These are phyloP conservation scores for Dissophora ornata DNA, from an alignment of 192 early-diverging fungal genomes.

Conservation along the genomic window DNA sequence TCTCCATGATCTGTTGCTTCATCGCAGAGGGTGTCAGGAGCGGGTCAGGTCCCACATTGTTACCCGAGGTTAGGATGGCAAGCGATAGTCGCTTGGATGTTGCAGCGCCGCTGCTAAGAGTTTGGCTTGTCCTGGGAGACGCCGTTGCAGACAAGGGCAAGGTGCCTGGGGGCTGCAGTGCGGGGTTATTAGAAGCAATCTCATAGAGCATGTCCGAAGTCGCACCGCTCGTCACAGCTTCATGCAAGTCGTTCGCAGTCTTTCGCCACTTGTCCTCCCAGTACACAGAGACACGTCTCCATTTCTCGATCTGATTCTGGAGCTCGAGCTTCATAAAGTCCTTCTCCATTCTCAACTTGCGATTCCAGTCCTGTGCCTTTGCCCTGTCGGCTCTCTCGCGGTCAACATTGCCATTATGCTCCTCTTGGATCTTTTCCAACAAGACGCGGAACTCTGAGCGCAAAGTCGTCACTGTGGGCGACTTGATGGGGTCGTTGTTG, in stretches of 20 bases:
- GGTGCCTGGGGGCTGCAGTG: neutral
- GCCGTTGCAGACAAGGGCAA: neutral
- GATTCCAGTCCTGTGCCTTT: conserved; percentile 48
- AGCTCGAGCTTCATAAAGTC: conserved; percentile 52
- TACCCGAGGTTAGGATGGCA: conserved; percentile 21
- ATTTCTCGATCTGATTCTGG: conserved; percentile 53
- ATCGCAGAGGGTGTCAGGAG: conserved; percentile 41
- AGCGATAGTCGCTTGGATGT: conserved; percentile 27
- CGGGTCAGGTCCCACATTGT: neutral
- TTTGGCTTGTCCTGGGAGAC: conserved; percentile 30
- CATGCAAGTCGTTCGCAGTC: conserved; percentile 41
- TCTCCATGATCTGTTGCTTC: conserved; percentile 49
- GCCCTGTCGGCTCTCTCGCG: conserved; percentile 27
- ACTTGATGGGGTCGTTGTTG: conserved; percentile 54
- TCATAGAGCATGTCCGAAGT: conserved; percentile 37
- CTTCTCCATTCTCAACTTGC: conserved; percentile 47
- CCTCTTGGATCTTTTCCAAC: conserved; percentile 49
- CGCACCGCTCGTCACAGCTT: conserved; percentile 25
- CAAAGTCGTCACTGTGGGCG: conserved; percentile 38
- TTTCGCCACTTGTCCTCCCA: conserved; percentile 55
- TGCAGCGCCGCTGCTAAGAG: conserved; percentile 1
- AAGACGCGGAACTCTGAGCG: conserved; percentile 38
- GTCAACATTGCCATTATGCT: conserved; percentile 32
- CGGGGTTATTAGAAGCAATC: conserved; percentile 13
- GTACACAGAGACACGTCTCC: conserved; percentile 39